Evolutionary conservation across 139 green algal species (phyloP), one percentile per base, ranked within the genome.

Genomic region (Edaphochlamys debaryana): DNA sequence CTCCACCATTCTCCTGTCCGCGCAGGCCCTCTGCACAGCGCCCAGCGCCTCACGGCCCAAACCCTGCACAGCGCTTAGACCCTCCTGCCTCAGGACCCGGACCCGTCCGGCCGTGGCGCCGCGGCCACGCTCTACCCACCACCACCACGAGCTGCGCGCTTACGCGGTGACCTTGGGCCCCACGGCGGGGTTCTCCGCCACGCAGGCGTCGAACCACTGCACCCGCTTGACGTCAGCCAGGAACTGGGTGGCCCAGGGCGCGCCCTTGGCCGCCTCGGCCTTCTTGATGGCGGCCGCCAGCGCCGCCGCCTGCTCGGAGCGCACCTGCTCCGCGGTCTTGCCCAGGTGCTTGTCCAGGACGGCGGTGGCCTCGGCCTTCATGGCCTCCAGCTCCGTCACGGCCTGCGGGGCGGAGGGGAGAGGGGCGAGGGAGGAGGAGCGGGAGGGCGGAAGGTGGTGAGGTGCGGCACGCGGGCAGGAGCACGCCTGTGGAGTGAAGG

Each of bases 281-380:
- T 79, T 87, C 67, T 76, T 80, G 9, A 75, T 41, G 7, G 90
- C 56, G 0, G 82, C 67, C 11, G 87, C 80, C 69, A 91, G 75
- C 15, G 75, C 79, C 36, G 66, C 70, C 17, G 64, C 77, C 76
- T 87, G 80, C 79, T 90, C 86, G 69, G 79, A 82, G 70, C 80
- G 69, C 34, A 91, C 84, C 48, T 84, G 79, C 45, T 91, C 87
- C 7, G 84, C 86, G 30, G 64, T 80, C 87, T 93, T 93, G 70
- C 80, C 69, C 45, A 93, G 81, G 79, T 93, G 90, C 77, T 86
- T 89, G 84, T 93, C 90, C 68, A 93, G 84, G 40, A 90, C 62
- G 1, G 76, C 37, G 17, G 80, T 70, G 19, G 86, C 90, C 70
- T 92, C 87, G 0, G 84, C 77, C 73, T 86, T 82, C 7, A 92